These are phyloP conservation scores for Microdochium paspali DNA, from an alignment of 2,329 filamentous ascomycete species.

Conservation along the genomic window DNA sequence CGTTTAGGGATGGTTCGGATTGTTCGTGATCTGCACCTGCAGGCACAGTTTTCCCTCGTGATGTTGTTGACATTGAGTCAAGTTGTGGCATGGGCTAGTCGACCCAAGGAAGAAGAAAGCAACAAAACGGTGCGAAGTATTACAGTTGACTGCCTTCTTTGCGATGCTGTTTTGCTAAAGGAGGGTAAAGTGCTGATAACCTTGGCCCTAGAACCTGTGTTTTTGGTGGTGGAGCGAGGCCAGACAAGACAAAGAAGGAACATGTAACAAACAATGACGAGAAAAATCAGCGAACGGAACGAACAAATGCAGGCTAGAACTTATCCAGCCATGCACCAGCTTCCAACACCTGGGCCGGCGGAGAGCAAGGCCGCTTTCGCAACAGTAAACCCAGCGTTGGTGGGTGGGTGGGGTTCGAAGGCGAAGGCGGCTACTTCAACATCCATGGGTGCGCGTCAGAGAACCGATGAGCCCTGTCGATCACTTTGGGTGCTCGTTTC, in stretches of 20 bases:
- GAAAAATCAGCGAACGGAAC: too few relatives aligned
- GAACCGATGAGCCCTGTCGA: neutral
- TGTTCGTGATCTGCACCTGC: neutral
- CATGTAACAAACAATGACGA: too few relatives aligned
- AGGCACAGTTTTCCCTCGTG: neutral
- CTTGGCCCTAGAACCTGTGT: too few relatives aligned
- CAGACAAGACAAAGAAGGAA: too few relatives aligned
- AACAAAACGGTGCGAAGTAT: too few relatives aligned
- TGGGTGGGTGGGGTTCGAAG: neutral
- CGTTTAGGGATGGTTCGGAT: neutral
- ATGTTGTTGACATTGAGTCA: conserved; percentile 1
- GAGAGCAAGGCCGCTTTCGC: neutral
- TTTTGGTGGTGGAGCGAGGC: too few relatives aligned
- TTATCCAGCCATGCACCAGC: neutral
- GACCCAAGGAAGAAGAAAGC: neutral
- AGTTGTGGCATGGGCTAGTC: conserved; percentile 5
- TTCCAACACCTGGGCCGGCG: neutral
- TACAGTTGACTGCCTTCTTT: too few relatives aligned
- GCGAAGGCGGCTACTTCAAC: neutral
- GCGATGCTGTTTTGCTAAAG: too few relatives aligned
- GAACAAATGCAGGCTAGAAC: neutral
- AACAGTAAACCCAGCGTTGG: neutral
- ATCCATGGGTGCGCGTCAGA: neutral
- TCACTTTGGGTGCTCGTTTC: neutral
- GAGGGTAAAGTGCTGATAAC: too few relatives aligned